Conservation (phyloP, 208 protist species). For the Leishmania major region DNA sequence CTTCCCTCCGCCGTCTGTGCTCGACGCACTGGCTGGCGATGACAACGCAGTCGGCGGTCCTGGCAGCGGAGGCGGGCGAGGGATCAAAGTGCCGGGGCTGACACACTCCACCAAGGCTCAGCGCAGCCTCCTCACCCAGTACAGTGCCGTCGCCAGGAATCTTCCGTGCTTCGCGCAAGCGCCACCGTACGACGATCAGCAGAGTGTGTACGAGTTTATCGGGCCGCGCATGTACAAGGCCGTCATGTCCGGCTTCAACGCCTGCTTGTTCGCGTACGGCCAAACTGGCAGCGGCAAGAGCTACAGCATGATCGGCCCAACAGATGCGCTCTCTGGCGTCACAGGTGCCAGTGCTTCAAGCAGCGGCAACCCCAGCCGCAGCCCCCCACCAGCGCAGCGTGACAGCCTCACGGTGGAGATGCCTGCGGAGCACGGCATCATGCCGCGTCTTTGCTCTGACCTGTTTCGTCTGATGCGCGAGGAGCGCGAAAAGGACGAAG, state of each 20-base stretch:
- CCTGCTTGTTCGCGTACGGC: conserved; percentile 91
- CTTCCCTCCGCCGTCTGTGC: conserved; percentile 21
- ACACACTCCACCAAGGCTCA: conserved; percentile 8
- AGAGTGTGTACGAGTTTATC: conserved; percentile 73
- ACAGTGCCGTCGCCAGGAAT: conserved; percentile 15
- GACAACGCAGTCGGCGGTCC: not conserved
- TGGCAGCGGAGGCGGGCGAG: not conserved
- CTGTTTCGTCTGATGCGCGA: conserved; percentile 72
- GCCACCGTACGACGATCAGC: conserved; percentile 70
- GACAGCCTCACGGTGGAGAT: not conserved
- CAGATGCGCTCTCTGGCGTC: conserved; percentile 28
- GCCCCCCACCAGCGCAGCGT: not conserved
- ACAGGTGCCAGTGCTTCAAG: not conserved
- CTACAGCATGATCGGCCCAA: conserved; percentile 88
- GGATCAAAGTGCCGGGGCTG: conserved; percentile 5
- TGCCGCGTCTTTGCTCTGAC: conserved; percentile 76
- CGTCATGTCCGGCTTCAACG: conserved; percentile 87
- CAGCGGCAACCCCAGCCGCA: not conserved
- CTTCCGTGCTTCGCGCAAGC: conserved; percentile 58
- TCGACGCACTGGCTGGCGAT: conserved; percentile 9
- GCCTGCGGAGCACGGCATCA: conserved; percentile 69
- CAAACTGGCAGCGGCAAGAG: conserved; percentile 93
- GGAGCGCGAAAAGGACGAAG: conserved; percentile 66
- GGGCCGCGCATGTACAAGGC: conserved; percentile 73
- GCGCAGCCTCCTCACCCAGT: conserved; percentile 10